Conservation (phyloP, 352 stramenopile species). For the Aphanomyces stellatus region DNA sequence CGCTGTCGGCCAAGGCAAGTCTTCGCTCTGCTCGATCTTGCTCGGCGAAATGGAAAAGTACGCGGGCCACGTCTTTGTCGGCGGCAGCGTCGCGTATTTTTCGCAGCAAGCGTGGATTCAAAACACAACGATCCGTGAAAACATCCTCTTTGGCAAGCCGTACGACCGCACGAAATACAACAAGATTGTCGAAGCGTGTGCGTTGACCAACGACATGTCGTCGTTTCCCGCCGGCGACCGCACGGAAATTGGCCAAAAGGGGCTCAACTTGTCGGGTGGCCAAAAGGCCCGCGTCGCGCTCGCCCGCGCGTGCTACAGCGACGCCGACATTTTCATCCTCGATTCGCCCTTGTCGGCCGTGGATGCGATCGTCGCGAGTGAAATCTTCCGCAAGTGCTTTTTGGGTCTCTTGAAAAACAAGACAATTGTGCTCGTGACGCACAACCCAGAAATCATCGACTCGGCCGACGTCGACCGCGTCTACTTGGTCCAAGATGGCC, state of each 20-base stretch:
- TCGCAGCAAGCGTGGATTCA: slow-evolving; percentile 20
- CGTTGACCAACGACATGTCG: slow-evolving; percentile 16
- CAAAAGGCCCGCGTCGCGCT: slow-evolving; percentile 34
- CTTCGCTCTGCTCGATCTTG: slow-evolving; percentile 37
- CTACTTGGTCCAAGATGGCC: slow-evolving; percentile 4
- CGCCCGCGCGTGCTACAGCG: slow-evolving; percentile 18
- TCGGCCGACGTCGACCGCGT: neutral
- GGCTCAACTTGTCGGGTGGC: slow-evolving; percentile 35
- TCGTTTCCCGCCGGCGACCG: slow-evolving; percentile 51
- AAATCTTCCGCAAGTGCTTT: slow-evolving; percentile 85
- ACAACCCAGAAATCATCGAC: slow-evolving; percentile 25
- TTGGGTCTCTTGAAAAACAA: slow-evolving; percentile 32
- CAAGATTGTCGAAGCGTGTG: slow-evolving; percentile 23
- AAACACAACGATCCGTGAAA: slow-evolving; percentile 53
- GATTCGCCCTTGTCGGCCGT: slow-evolving; percentile 43
- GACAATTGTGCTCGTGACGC: slow-evolving; percentile 79
- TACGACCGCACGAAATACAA: slow-evolving; percentile 50
- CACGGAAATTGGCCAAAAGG: slow-evolving; percentile 37
- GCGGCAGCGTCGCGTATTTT: slow-evolving; percentile 30
- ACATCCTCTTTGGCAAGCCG: slow-evolving; percentile 77
- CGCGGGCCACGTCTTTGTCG: slow-evolving; percentile 29
- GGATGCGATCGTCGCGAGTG: slow-evolving; percentile 82
- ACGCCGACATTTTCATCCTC: slow-evolving; percentile 20
- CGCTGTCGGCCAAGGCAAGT: slow-evolving; percentile 42
- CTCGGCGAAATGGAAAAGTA: slow-evolving; percentile 80